A percentile compares a stretch with the other conserved stretches of the same genome.
These are phyloP conservation scores for Arctium minus DNA, from an alignment of 129 eudicot genomes.

Conservation along the genomic window DNA sequence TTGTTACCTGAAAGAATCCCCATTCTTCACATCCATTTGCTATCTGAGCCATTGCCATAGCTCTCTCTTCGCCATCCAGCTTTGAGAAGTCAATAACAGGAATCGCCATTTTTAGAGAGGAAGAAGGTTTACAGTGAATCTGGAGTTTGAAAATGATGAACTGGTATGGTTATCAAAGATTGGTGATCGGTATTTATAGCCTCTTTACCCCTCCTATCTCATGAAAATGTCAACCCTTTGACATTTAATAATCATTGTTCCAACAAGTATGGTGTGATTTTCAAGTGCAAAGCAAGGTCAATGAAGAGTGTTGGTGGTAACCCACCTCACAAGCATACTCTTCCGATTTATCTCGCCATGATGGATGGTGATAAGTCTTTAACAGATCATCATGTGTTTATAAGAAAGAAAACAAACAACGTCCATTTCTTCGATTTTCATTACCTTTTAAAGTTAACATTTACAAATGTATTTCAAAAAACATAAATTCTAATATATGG, in stretches of 20 bases:
- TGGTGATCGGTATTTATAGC: neutral
- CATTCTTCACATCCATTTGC: conserved; percentile 59
- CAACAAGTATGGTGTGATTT: neutral
- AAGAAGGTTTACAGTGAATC: neutral
- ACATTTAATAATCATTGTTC: neutral
- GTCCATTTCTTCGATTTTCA: too few relatives aligned
- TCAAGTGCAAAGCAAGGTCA: neutral
- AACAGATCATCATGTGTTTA: too few relatives aligned
- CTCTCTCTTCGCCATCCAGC: conserved; percentile 55
- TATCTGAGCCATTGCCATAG: conserved; percentile 48
- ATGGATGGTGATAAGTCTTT: too few relatives aligned
- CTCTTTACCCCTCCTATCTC: neutral
- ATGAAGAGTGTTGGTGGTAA: neutral
- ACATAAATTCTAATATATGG: too few relatives aligned
- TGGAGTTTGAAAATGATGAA: neutral
- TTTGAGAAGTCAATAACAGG: conserved; percentile 69
- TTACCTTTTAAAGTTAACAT: too few relatives aligned
- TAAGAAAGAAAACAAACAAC: too few relatives aligned
- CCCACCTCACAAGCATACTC: neutral
- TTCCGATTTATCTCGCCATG: neutral
- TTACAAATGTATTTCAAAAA: too few relatives aligned
- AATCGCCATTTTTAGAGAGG: conserved; percentile 42
- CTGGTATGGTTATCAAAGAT: neutral
- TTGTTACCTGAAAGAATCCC: conserved; percentile 65
- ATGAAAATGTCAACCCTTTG: neutral